Percentiles rank a stretch among this genome's conserved stretches.
Conservation (phyloP, 306 rosid genomes). For the Sphenostylis stenocarpa region DNA sequence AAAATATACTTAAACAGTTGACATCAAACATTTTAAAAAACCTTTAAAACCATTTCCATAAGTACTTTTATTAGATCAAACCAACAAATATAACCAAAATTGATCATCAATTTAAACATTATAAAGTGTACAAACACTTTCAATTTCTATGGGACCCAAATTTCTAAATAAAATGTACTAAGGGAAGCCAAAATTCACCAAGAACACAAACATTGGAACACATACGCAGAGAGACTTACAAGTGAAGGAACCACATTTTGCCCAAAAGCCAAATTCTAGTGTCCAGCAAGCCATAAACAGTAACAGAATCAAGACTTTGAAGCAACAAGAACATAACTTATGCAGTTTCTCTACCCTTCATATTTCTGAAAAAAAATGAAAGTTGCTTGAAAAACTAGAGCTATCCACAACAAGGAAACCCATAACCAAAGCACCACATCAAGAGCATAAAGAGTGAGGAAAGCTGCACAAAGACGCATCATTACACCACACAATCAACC, state of each 20-base stretch:
- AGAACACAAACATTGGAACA: slow-evolving; percentile 12
- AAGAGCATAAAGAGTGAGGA: slow-evolving; percentile 24
- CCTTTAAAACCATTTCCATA: slow-evolving; percentile 5
- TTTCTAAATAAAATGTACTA: slow-evolving; percentile 35
- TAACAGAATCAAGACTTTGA: slow-evolving; percentile 39
- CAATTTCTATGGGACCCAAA: slow-evolving; percentile 19
- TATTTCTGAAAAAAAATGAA: slow-evolving; percentile 32
- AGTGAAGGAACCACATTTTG: slow-evolving; percentile 37
- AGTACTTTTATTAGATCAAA: slow-evolving; percentile 19
- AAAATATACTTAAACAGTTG: slow-evolving; percentile 31
- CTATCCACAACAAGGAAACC: slow-evolving; percentile 39
- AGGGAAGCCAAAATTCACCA: slow-evolving; percentile 36
- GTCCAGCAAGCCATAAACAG: slow-evolving; percentile 38
- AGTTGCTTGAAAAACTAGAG: slow-evolving; percentile 35
- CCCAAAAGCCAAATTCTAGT: slow-evolving; percentile 44
- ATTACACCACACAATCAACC: slow-evolving; percentile 21
- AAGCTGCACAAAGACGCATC: slow-evolving; percentile 19
- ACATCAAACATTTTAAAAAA: slow-evolving; percentile 24
- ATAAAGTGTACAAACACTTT: slow-evolving; percentile 14
- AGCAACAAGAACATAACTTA: slow-evolving; percentile 41
- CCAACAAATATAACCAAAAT: slow-evolving; percentile 32
- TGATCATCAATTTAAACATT: slow-evolving; percentile 15
- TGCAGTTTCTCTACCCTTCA: slow-evolving; percentile 38
- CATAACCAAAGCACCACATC: slow-evolving; percentile 35
- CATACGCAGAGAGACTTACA: slow-evolving; percentile 33